Base-by-base conservation (phyloP, 306 rosid species). In the Vigna mungo region DNA sequence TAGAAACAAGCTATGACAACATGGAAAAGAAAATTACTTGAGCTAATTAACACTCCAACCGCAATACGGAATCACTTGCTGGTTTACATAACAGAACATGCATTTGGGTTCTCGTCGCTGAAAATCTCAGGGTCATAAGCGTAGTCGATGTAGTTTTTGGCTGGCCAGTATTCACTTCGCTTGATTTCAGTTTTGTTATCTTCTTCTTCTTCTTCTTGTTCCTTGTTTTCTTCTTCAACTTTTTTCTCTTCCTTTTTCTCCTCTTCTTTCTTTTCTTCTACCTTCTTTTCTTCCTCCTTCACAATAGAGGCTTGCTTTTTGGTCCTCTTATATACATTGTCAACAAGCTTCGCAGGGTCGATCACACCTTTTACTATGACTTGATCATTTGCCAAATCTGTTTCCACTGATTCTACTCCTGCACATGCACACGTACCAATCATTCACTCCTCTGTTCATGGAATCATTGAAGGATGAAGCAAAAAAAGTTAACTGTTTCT, bases 71-170 rank as follows among this genome's bases (percentile, higher is more conserved):
- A 25, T 61, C 18, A 13, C 10, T 44, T 47, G 69, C 21, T 6
- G 39, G 53, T 25, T 87, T 79, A 91, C 92, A 92, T 92, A 61
- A 92, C 75, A 27, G 91, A 88, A 80, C 97, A 92, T 17, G 91
- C 94, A 77, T 89, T 86, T 11, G 97, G 94, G 61, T 92, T 92
- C 56, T 92, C 97, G 27, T 92, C 97, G 55, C 97, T 92, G 90
- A 92, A 89, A 58, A 92, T 46, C 81, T 82, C 82, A 6, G 88
- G 85, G 14, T 74, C 74, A 75, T 86, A 79, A 16, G 78, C 77
- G 25, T 81, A 80, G 72, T 91, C 94, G 7, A 76, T 44, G 75
- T 75, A 36, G 85, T 71, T 43, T 60, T 32, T 84, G 1, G 90
- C 14, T 8, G 92, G 89, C 89, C 85, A 84, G 37, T 82, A 81